Base-by-base conservation (phyloP, 257 asterid species). In the Coffea eugenioides region DNA sequence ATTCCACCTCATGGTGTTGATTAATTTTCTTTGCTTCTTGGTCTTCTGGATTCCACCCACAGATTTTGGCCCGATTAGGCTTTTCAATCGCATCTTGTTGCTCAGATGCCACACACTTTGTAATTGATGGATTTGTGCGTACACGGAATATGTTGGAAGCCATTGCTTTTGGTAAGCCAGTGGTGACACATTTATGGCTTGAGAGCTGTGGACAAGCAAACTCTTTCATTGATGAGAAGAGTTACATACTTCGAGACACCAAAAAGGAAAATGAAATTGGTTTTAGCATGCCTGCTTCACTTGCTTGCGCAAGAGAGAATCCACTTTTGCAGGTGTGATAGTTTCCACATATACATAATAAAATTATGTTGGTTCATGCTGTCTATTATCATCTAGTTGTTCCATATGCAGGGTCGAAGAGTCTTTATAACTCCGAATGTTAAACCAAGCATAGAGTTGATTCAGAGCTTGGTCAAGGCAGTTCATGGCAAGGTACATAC, bases 131-230 rank as follows among this genome's bases (percentile, higher is more conserved):
- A 80, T 95, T 95, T 90, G 93, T 90, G 67, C 97, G 99, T 70
- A 95, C 99, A 18, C 87, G 92, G 86, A 95, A 93, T 83, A 92
- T 95, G 97, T 86, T 95, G 76, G 99, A 95, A 89, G 97, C 98
- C 76, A 95, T 95, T 91, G 97, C 99, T 77, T 85, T 51, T 61
- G 98, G 98, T 57, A 95, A 93, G 85, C 93, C 99, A 51, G 95
- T 93, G 83, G 97, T 95, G 78, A 92, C 98, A 69, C 94, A 85
- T 80, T 83, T 88, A 69, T 95, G 99, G 99, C 92, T 95, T 61
- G 94, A 95, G 81, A 86, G 96, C 77, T 95, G 98, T 88, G 99
- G 89, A 76, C 93, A 89, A 87, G 97, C 97, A 25, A 86, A 85
- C 75, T 91, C 94, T 82, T 91, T 88, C 78, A 90, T 93, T 81